A percentile compares a stretch with the other conserved stretches of the same genome.
phyloP scores from a whole-genome alignment of 1,284 basidiomycete genomes.

The Naganishia sp. region DNA sequence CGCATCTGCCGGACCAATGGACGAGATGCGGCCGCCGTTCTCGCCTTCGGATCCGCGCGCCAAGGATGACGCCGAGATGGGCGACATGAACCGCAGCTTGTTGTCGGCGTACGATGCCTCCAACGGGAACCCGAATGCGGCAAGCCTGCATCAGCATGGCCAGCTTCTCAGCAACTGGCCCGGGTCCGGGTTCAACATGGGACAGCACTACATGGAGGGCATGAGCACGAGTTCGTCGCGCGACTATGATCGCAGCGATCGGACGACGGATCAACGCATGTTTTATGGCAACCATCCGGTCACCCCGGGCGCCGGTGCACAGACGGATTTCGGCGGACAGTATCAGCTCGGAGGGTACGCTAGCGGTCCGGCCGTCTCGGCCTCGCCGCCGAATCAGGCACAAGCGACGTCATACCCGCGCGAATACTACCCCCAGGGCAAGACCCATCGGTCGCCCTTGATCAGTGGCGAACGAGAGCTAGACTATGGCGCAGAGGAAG shows the following conservation, averaged over 20 bases:
- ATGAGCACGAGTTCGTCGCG: conserved; percentile 21
- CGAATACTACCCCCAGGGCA: conserved; percentile 19
- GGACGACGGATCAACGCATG: conserved; percentile 27
- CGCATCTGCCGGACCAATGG: conserved; percentile 7
- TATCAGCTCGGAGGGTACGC: conserved; percentile 18
- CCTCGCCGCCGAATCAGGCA: conserved; percentile 13
- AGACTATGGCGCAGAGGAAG: conserved; percentile 16
- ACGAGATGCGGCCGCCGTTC: conserved; percentile 17
- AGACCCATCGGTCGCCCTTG: conserved; percentile 18
- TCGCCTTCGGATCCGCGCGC: conserved; percentile 9
- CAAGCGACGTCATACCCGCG: conserved; percentile 4
- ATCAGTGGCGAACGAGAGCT: conserved; percentile 24
- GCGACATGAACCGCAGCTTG: conserved; percentile 19
- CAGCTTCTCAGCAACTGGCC: conserved; percentile 28
- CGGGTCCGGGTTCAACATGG: conserved; percentile 9
- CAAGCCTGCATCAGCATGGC: conserved; percentile 19
- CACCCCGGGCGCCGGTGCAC: conserved; percentile 10
- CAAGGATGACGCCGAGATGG: conserved; percentile 22
- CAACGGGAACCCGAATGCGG: conserved; percentile 16
- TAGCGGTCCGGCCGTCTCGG: conserved; percentile 6
- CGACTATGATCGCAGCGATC: conserved; percentile 27
- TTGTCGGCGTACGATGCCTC: conserved; percentile 21
- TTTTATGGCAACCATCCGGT: conserved; percentile 22
- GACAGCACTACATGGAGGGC: conserved; percentile 21
- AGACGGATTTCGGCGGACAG: conserved; percentile 11